Conservation (phyloP, 2,329 filamentous ascomycete genomes). For the Diaporthe ampelina region DNA sequence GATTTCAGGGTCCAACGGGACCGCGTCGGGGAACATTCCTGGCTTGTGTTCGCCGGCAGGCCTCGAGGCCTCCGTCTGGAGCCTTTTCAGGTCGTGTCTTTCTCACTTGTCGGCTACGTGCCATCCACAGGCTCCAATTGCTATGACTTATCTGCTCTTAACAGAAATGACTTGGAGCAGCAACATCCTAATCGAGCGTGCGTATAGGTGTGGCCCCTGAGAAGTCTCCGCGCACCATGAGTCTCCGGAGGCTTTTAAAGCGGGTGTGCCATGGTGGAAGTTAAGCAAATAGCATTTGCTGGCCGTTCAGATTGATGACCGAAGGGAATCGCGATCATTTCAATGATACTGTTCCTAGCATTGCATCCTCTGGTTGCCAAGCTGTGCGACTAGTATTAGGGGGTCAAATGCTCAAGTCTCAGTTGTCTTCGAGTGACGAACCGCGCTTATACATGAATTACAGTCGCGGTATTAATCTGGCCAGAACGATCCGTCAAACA, state of each 20-base stretch:
- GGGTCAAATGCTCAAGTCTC: neutral
- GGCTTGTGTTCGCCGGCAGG: neutral
- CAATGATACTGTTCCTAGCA: neutral
- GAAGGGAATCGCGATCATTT: neutral
- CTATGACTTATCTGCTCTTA: neutral
- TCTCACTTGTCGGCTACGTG: no score
- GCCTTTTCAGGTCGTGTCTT: neutral
- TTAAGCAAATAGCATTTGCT: neutral
- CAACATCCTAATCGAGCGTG: neutral
- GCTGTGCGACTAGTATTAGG: no score
- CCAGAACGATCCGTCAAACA: neutral
- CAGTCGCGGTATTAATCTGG: neutral
- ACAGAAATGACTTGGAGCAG: neutral
- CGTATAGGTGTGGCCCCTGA: no score
- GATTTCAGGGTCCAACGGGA: constrained; percentile 1
- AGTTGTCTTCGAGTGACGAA: neutral
- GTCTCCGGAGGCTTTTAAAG: neutral
- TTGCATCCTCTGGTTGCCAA: neutral
- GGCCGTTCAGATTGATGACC: no score
- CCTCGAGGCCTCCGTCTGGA: neutral
- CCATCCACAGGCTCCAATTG: neutral
- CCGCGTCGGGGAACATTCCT: neutral
- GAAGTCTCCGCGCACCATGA: neutral
- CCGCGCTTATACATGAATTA: neutral
- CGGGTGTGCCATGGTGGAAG: neutral